A percentile compares a stretch with the other conserved stretches of the same genome.
These are phyloP conservation scores for Rhodocollybia butyracea DNA, from an alignment of 768 basidiomycete species.

Conservation along the genomic window DNA sequence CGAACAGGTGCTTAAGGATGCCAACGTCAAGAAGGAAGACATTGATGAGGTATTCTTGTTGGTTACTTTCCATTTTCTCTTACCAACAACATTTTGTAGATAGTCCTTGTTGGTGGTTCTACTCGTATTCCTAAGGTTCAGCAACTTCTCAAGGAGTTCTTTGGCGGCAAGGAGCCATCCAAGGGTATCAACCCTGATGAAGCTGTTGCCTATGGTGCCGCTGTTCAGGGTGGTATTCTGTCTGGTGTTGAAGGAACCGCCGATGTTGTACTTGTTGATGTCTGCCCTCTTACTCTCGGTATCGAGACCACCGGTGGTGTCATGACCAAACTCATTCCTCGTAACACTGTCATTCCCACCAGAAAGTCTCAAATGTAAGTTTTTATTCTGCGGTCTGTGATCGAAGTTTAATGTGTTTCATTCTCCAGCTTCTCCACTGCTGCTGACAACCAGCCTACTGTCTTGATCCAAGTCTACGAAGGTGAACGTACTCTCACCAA, in stretches of 20 bases:
- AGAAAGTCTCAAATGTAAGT: conserved; percentile 90
- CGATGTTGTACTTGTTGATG: conserved; percentile 93
- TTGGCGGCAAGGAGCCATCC: conserved; percentile 94
- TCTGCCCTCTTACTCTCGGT: conserved; percentile 95
- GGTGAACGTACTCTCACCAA: conserved; percentile 96
- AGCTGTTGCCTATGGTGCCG: conserved; percentile 98
- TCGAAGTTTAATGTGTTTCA: background rate
- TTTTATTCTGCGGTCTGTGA: background rate
- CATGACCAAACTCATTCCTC: conserved; percentile 95
- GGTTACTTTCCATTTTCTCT: background rate
- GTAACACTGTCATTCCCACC: conserved; percentile 98
- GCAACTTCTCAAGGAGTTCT: conserved; percentile 96
- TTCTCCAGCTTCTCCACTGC: conserved; percentile 66
- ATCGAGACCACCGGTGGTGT: conserved; percentile 99
- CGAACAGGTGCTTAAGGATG: conserved; percentile 97
- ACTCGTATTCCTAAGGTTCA: conserved; percentile 99
- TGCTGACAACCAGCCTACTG: conserved; percentile 91
- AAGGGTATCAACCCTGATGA: conserved; percentile 99
- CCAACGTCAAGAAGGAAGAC: conserved; percentile 97
- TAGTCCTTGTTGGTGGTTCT: conserved; percentile 93
- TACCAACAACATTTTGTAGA: conserved; percentile 29
- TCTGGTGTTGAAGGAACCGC: conserved; percentile 89
- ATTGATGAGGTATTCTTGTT: conserved; percentile 68
- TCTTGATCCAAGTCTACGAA: conserved; percentile 96
- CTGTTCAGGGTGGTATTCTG: conserved; percentile 97